These are phyloP conservation scores for Puccinellia tenuiflora DNA, from an alignment of 176 grass and related monocot species.

Conservation along the genomic window DNA sequence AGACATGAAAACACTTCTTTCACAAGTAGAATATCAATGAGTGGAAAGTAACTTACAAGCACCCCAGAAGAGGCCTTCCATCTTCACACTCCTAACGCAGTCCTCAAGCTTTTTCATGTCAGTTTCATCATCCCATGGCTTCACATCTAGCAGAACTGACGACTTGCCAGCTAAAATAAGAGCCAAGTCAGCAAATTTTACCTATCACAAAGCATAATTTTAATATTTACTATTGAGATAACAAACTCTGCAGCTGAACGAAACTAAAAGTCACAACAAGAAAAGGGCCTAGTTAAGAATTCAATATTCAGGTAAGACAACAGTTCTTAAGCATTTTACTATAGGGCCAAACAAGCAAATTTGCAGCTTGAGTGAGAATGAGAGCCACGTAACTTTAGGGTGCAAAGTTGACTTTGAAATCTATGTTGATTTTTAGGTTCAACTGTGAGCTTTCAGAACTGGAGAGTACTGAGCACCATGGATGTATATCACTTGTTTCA, in stretches of 20 bases:
- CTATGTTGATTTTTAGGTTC: neutral
- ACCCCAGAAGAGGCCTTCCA: conserved; percentile 71
- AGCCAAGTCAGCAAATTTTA: neutral
- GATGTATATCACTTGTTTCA: neutral
- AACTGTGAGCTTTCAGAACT: neutral
- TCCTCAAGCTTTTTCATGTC: conserved; percentile 85
- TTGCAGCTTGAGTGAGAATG: neutral
- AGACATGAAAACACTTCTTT: neutral
- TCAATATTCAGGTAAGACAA: neutral
- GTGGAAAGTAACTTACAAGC: conserved; percentile 50
- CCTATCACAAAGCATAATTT: neutral
- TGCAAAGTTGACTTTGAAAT: neutral
- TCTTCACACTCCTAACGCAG: conserved; percentile 53
- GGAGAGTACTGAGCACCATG: neutral
- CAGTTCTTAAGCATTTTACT: neutral
- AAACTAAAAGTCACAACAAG: neutral
- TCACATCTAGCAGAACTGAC: conserved; percentile 62
- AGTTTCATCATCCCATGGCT: conserved; percentile 68
- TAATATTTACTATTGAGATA: neutral
- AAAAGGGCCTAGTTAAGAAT: neutral
- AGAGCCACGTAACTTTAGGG: neutral
- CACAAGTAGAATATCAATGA: neutral
- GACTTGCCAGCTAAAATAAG: conserved; percentile 50
- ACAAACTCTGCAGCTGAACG: neutral
- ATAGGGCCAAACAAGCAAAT: neutral